Evolutionary conservation across 2,329 filamentous ascomycete genomes (phyloP), one percentile per base, ranked within the genome.

Genomic region (Cercospora nicotianae): DNA sequence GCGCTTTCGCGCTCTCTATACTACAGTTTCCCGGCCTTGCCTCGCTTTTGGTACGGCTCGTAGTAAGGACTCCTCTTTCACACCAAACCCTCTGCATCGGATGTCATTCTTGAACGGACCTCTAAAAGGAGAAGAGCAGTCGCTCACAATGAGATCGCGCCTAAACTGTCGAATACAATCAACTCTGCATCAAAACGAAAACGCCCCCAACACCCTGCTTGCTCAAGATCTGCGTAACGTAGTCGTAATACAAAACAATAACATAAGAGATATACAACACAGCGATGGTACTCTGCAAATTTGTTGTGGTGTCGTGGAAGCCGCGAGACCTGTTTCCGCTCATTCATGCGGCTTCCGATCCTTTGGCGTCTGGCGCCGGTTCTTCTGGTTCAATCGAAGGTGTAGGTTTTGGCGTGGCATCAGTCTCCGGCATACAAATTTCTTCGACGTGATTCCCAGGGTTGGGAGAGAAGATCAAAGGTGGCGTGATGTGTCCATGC

Each of bases 381-480:
- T 77, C 76, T 68, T 83, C 81, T 5, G 74, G 62, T 18, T 70
- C 66, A 28, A 58, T 28, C 16, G 60, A 63, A 48, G 78, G 74
- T 13, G 75, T 73, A 16, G 75, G 75, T 64, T 76, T 80, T 2
- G 81, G 81, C 9, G 81, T 83, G 5, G 72, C 76, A 51, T 79
- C 78, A 8, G 23, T 59, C 36, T 60, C 72, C 65, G 80, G 77
- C 75, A 81, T 79, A 28, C 79, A 76, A 30, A 77, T 71, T 61
- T 82, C 79, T 33, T 82, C 79, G 1, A 78, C 76, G 12, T 79
- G 77, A 16, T 79, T 74, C 7, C 83, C 84, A 2, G 83, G 83
- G 10, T 75, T 71, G 10, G 70, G 78, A 7, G 83, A 81, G 69
- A 86, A 86, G 26, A 85, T 77, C 67, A 84, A 81, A 3, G 84